A percentile compares a stretch with the other conserved stretches of the same genome.
Evolutionary conservation across 306 rosid species (phyloP).

Genomic region (Lathyrus sativus): DNA sequence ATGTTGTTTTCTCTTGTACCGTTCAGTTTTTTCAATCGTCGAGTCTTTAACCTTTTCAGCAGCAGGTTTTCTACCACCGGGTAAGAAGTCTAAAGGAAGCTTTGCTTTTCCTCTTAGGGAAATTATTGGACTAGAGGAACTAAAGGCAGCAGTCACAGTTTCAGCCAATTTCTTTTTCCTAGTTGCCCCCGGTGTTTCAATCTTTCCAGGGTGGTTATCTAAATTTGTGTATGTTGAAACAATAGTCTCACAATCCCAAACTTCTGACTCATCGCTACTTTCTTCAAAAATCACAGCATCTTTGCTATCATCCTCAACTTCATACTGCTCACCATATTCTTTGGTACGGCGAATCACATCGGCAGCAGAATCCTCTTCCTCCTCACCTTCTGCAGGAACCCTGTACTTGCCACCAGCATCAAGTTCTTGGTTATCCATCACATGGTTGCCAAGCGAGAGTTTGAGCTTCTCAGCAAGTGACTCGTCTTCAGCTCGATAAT

Average conservation of each 20-base stretch:
- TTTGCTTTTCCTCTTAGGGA: slow-evolving; percentile 76
- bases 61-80: slow-evolving; percentile 50
- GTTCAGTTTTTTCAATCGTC: slow-evolving; percentile 51
- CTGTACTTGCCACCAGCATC: slow-evolving; percentile 52
- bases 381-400: slow-evolving; percentile 73
- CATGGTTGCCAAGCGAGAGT: slow-evolving; percentile 44
- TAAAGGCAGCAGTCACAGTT: slow-evolving; percentile 57
- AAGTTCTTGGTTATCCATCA: slow-evolving; percentile 52
- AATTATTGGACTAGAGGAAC: slow-evolving; percentile 56
- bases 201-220: slow-evolving; percentile 88
- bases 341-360: slow-evolving; percentile 69
- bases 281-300: slow-evolving; percentile 58
- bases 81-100: slow-evolving; percentile 79
- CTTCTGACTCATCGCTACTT: slow-evolving; percentile 88
- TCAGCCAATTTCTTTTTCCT: slow-evolving; percentile 79
- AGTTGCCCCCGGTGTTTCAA: slow-evolving; percentile 58
- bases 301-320: slow-evolving; percentile 57
- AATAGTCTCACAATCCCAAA: slow-evolving; percentile 92
- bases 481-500: slow-evolving; percentile 56
- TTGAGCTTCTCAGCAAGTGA: slow-evolving; percentile 72
- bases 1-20: slow-evolving; percentile 63
- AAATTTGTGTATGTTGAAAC: slow-evolving; percentile 79
- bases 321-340: slow-evolving; percentile 81
- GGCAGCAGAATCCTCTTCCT: slow-evolving; percentile 55
- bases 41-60: slow-evolving; percentile 52